Percentiles rank a stretch among this genome's conserved stretches.
Conservation (phyloP, 148 eudicot species). For the Camellia sinensis region DNA sequence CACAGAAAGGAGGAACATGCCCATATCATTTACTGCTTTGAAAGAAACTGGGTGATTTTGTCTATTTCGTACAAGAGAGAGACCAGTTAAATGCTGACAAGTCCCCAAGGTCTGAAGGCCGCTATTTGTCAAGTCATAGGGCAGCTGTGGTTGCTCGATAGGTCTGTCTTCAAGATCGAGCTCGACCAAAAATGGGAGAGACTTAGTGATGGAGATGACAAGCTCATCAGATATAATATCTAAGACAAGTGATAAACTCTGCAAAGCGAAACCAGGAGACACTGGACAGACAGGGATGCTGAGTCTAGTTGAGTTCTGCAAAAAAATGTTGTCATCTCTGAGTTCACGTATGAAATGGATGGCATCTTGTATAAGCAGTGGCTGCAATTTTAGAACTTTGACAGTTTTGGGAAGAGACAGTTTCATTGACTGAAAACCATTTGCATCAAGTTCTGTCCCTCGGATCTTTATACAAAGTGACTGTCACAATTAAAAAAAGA, state of each 20-base stretch:
- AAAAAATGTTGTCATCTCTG: conserved; percentile 3
- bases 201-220: conserved; percentile 24
- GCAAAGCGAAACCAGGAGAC: conserved; percentile 20
- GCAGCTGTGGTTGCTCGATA: conserved; percentile 16
- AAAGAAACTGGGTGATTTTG: conserved; percentile 27
- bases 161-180: conserved; percentile 55
- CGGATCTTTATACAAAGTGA: conserved; percentile 42
- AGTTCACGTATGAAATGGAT: conserved; percentile 16
- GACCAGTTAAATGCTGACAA: conserved; percentile 29
- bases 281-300: neutral
- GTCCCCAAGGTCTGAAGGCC: conserved; percentile 35
- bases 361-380: conserved; percentile 25
- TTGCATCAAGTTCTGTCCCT: conserved; percentile 20
- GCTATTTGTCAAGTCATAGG: conserved; percentile 35
- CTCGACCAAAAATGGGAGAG: conserved; percentile 41
- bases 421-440: conserved; percentile 11
- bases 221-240: conserved; percentile 41
- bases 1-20: conserved; percentile 45
- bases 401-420: conserved; percentile 33
- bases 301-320: neutral
- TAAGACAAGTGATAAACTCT: conserved; percentile 35
- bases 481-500: conserved; percentile 22
- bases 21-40: conserved; percentile 39
- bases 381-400: conserved; percentile 37
- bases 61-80: conserved; percentile 40